Evolutionary conservation across 192 early-diverging fungal species (phyloP), one percentile per base, ranked within the genome.

Genomic region (Phycomyces nitens): DNA sequence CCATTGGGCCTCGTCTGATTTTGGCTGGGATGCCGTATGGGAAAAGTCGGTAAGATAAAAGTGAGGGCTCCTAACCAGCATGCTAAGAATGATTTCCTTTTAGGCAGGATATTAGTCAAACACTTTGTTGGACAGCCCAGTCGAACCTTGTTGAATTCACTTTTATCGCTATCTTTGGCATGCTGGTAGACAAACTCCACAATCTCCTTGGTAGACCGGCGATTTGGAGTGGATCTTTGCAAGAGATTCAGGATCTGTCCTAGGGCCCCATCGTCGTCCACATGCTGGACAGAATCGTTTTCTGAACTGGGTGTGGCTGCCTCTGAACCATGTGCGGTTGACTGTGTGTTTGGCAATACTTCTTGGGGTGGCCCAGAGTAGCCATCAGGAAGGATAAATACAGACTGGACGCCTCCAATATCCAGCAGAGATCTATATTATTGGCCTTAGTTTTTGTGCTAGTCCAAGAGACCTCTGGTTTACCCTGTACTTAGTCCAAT

Each of bases 401-500:
- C 44, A 47, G 18, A 47, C 44, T 47, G 44, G 12, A 47, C 18
- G 3, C 44, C 44, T n/a, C 18, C 18, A 18, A 47, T 47, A 14
- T 47, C 44, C 18, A 47, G 18, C 12, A 47, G 12, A 11, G 44
- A 47, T 3, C 44, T 47, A 42, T 7, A 14, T 42, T 14, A 42
- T 42, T 10, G 41, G 41, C 7, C 8, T 42, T 10, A 47, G 2
- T 47, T n/a, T 14, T 14, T 7, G 44, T 47, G 18, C 3, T 14
- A 3, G 2, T 47, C 3, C 15, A 18, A 47, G 44, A 2, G 38
- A 51, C 38, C 50, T 22, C 29, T 62, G 18, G 26, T 22, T 47
- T 52, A 64, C 42, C 69, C 61, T 56, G 60, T 71, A n/a, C 56
- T 56, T 34, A 71, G 14, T 0, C 34, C 49, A 38, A 40, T 55